These are phyloP conservation scores for Penicillium cataractarum DNA, from an alignment of 495 filamentous ascomycete species.

Conservation along the genomic window DNA sequence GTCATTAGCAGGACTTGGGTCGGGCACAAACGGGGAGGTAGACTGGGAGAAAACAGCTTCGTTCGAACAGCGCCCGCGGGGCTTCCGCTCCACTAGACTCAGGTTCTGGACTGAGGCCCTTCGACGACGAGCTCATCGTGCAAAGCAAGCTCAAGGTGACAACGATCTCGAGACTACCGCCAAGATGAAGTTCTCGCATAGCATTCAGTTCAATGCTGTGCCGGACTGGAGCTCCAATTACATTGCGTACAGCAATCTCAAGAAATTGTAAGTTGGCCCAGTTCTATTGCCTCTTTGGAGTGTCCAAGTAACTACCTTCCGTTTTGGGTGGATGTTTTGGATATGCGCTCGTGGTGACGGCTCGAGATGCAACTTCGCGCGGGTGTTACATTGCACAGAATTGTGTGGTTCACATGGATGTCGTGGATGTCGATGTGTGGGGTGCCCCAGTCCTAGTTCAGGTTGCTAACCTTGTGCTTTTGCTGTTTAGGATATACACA, in stretches of 20 bases:
- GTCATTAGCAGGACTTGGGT: constrained; percentile 17
- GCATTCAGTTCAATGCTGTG: constrained; percentile 98
- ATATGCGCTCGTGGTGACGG: constrained; percentile 12
- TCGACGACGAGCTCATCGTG: constrained; percentile 29
- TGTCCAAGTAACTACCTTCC: not conserved
- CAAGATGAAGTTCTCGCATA: constrained; percentile 99
- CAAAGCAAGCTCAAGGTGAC: constrained; percentile 24
- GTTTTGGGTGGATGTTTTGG: not conserved
- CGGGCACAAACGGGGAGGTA: not conserved
- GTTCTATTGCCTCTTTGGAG: constrained; percentile 4
- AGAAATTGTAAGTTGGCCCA: constrained; percentile 79
- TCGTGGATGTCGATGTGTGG: constrained; percentile 14
- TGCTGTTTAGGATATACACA: constrained; percentile 73
- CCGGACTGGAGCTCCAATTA: constrained; percentile 98
- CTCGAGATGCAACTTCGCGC: constrained; percentile 12
- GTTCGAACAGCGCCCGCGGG: constrained; percentile 18
- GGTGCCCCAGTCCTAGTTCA: constrained; percentile 10
- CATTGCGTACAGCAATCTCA: constrained; percentile 96
- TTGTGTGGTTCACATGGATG: constrained; percentile 16
- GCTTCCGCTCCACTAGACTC: constrained; percentile 29
- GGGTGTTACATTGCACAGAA: constrained; percentile 36
- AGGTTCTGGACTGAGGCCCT: constrained; percentile 48
- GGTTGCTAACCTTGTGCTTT: constrained; percentile 29
- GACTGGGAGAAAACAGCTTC: constrained; percentile 24
- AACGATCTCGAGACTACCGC: constrained; percentile 42